Evolutionary conservation across 495 filamentous ascomycete genomes (phyloP).

Genomic region (Aspergillus avenaceus): DNA sequence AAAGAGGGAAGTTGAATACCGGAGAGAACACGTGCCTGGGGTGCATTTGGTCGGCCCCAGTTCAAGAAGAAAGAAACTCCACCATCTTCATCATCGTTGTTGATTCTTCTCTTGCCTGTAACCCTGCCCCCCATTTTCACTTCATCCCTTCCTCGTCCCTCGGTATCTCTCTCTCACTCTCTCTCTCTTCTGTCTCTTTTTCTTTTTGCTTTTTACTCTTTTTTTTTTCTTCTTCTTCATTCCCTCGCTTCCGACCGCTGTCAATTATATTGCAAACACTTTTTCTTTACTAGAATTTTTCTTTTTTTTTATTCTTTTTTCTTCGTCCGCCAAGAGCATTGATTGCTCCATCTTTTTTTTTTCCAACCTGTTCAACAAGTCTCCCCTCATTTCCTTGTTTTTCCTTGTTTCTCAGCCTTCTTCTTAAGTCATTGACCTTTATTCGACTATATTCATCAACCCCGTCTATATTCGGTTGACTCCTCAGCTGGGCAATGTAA

Average conservation of each 20-base stretch:
- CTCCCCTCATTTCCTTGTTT: not conserved
- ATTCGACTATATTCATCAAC: not conserved
- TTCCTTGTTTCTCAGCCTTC: not conserved
- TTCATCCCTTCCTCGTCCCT: not conserved
- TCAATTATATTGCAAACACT: no score
- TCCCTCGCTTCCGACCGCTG: not conserved
- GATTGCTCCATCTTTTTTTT: not conserved
- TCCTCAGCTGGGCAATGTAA: conserved; percentile 5
- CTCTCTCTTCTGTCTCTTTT: not conserved
- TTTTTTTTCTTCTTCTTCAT: not conserved
- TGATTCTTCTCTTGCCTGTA: not conserved
- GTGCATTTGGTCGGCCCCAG: not conserved
- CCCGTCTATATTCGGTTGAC: not conserved
- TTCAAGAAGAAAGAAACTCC: not conserved
- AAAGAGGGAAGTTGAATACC: not conserved
- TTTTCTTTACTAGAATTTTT: no score
- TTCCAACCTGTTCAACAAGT: not conserved
- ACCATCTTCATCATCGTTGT: not conserved
- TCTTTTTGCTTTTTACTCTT: not conserved
- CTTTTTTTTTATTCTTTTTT: not conserved
- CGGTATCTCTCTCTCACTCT: not conserved
- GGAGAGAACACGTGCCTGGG: not conserved
- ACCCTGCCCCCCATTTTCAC: not conserved
- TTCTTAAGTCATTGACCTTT: no score
- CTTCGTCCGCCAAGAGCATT: not conserved